Conservation (phyloP, 2,329 filamentous ascomycete species). For the Arthrinium puccinioides region DNA sequence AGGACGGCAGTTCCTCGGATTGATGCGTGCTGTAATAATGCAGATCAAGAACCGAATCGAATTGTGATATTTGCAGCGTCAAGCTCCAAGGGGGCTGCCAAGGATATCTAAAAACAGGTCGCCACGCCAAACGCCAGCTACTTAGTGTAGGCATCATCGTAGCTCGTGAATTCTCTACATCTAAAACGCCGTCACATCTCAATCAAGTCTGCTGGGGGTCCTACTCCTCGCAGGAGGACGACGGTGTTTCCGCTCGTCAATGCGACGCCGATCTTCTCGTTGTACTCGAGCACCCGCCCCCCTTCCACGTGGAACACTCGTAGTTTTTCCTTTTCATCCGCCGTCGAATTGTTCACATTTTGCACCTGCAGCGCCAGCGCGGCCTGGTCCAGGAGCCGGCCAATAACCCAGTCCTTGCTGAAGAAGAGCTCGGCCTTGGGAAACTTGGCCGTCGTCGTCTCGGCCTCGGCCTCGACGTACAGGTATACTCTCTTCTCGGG, state of each 20-base stretch:
- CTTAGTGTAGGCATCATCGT: conserved; percentile 9
- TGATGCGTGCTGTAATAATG: no score
- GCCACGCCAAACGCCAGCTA: conserved; percentile 11
- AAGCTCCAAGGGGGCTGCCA: no score
- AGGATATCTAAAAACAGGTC: neutral
- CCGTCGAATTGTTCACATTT: conserved; percentile 75
- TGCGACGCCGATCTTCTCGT: conserved; percentile 70
- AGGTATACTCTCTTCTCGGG: conserved; percentile 84
- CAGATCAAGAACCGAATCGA: no score
- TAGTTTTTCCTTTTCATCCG: conserved; percentile 70
- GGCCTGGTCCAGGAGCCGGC: conserved; percentile 70
- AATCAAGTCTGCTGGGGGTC: conserved; percentile 69
- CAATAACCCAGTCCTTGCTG: conserved; percentile 81
- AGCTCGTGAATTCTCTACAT: conserved; percentile 5
- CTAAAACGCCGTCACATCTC: conserved; percentile 32
- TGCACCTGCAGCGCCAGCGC: conserved; percentile 71
- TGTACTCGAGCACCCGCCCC: conserved; percentile 78
- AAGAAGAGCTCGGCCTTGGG: conserved; percentile 79
- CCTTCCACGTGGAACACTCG: conserved; percentile 91
- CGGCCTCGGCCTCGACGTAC: conserved; percentile 82
- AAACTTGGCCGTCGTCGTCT: conserved; percentile 75
- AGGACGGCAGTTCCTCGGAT: no score
- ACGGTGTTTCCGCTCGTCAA: conserved; percentile 82
- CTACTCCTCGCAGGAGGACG: conserved; percentile 79
- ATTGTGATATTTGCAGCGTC: no score